Conservation (phyloP, 1,139 yeast species). For the Scheffersomyces quercinus region DNA sequence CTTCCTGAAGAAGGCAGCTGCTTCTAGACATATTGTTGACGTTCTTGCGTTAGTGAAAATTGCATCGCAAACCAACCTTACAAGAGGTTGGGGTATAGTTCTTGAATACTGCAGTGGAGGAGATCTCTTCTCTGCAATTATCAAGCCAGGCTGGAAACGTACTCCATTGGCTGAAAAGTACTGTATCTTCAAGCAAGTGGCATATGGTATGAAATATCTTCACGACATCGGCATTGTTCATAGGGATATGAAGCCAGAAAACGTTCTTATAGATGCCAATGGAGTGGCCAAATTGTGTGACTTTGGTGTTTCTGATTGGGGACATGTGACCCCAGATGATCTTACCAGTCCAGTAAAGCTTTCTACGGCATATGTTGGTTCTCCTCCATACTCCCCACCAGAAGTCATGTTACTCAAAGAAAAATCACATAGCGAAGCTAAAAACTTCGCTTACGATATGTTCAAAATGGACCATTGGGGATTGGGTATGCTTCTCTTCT, state of each 20-base stretch:
- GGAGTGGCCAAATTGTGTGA: slow-evolving; percentile 74
- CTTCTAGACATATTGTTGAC: slow-evolving; percentile 58
- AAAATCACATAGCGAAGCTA: slow-evolving; percentile 33
- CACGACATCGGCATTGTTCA: slow-evolving; percentile 63
- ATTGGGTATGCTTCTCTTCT: slow-evolving; percentile 64
- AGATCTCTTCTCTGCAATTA: slow-evolving; percentile 48
- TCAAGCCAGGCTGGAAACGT: slow-evolving; percentile 50
- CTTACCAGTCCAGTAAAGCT: slow-evolving; percentile 46
- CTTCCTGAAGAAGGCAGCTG: slow-evolving; percentile 53
- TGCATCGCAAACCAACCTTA: slow-evolving; percentile 53
- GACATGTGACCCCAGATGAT: slow-evolving; percentile 58
- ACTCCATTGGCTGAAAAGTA: slow-evolving; percentile 48
- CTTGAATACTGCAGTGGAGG: slow-evolving; percentile 64
- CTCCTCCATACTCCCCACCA: slow-evolving; percentile 81
- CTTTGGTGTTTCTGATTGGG: slow-evolving; percentile 72
- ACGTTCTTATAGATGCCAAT: slow-evolving; percentile 51
- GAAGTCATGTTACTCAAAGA: slow-evolving; percentile 62
- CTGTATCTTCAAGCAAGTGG: slow-evolving; percentile 63
- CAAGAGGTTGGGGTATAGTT: slow-evolving; percentile 77
- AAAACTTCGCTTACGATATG: slow-evolving; percentile 59
- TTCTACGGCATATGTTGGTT: slow-evolving; percentile 60
- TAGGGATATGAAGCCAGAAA: slow-evolving; percentile 68
- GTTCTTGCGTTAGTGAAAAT: slow-evolving; percentile 58
- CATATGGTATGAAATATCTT: slow-evolving; percentile 51
- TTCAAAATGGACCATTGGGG: slow-evolving; percentile 75